Evolutionary conservation across 305 asterid species (phyloP).

Genomic region (Fraxinus dipetala): DNA sequence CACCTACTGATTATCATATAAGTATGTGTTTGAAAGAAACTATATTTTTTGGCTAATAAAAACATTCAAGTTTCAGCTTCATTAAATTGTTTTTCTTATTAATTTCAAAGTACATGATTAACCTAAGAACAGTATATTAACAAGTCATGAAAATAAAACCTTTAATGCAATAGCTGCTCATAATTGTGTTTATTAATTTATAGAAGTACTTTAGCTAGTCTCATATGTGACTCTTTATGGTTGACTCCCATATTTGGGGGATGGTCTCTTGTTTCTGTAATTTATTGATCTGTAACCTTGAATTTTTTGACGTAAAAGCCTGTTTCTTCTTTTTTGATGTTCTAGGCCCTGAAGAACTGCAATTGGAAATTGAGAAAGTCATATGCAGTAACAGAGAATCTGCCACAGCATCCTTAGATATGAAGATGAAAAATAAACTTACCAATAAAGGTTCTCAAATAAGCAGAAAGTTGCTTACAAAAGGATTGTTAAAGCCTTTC

Average conservation of each 20-base stretch:
- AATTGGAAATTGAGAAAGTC: constrained; percentile 82
- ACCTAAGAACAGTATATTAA: neutral
- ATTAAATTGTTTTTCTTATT: neutral
- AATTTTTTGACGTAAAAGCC: neutral
- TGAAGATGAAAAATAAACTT: constrained; percentile 90
- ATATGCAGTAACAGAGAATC: constrained; percentile 67
- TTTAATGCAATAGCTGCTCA: constrained; percentile 4
- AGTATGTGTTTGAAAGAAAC: neutral
- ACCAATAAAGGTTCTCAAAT: constrained; percentile 74
- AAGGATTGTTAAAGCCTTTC: constrained; percentile 78
- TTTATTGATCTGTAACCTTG: constrained; percentile 4
- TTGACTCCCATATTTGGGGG: neutral
- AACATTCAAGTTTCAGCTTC: neutral
- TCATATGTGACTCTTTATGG: neutral
- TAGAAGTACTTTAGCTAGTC: neutral
- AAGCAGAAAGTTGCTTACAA: constrained; percentile 72
- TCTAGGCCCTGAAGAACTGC: constrained; percentile 85
- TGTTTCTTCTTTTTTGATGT: constrained; percentile 26
- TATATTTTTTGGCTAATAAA: neutral
- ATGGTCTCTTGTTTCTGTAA: constrained; percentile 4
- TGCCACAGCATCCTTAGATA: constrained; percentile 77
- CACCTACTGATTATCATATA: neutral
- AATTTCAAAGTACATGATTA: neutral
- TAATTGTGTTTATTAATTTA: neutral
- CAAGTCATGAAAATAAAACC: neutral